Evolutionary conservation across 1,284 basidiomycete genomes (phyloP).

Genomic region (Papiliotrema laurentii): DNA sequence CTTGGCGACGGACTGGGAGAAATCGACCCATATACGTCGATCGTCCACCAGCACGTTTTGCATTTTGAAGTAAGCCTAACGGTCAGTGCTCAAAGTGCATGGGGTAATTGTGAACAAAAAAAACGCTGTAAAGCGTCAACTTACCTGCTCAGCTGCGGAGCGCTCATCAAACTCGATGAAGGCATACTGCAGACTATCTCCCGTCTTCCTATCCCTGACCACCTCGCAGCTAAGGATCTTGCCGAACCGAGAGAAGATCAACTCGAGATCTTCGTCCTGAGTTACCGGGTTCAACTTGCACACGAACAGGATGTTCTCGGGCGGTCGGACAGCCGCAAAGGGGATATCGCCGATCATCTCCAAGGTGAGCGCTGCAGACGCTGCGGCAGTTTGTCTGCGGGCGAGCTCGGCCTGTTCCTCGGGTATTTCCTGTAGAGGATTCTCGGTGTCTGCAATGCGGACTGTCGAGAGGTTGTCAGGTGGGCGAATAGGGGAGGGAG

Average conservation of each 20-base stretch:
- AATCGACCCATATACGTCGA: slow-evolving; percentile 94
- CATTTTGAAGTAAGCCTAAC: slow-evolving; percentile 97
- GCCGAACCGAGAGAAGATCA: slow-evolving; percentile 96
- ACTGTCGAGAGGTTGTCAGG: slow-evolving; percentile 62
- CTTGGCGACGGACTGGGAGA: slow-evolving; percentile 82
- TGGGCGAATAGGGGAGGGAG: slow-evolving; percentile 69
- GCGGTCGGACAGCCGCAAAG: slow-evolving; percentile 94
- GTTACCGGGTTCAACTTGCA: slow-evolving; percentile 98
- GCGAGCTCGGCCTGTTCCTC: slow-evolving; percentile 77
- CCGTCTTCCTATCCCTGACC: slow-evolving; percentile 90
- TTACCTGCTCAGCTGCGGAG: slow-evolving; percentile 85
- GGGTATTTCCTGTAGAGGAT: slow-evolving; percentile 57
- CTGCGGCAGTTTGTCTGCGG: slow-evolving; percentile 76
- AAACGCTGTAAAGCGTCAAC: slow-evolving; percentile 17
- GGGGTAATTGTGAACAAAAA: too few relatives aligned
- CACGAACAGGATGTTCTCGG: slow-evolving; percentile 97
- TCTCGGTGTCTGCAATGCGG: slow-evolving; percentile 87
- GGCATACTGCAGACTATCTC: slow-evolving; percentile 94
- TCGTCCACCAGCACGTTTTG: slow-evolving; percentile 99
- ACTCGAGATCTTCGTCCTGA: slow-evolving; percentile 88
- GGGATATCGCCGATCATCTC: slow-evolving; percentile 99
- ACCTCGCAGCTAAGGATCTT: slow-evolving; percentile 95
- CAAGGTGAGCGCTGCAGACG: slow-evolving; percentile 88
- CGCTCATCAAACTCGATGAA: slow-evolving; percentile 97
- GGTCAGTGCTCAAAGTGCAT: not conserved